phyloP scores from a whole-genome alignment of 2,329 filamentous ascomycete species.

The Phyllosticta citrichinensis region DNA sequence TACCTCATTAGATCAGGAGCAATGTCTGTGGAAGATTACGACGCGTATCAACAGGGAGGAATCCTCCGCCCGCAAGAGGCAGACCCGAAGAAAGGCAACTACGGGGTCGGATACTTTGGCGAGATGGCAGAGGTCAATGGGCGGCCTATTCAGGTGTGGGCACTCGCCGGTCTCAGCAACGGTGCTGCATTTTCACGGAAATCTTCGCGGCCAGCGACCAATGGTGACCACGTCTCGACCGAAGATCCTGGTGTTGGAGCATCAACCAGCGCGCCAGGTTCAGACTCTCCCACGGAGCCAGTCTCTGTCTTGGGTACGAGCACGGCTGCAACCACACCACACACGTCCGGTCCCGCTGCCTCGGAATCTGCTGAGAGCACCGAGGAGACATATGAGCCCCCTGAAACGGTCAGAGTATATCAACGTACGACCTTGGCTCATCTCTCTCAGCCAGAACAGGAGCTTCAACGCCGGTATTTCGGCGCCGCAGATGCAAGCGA shows the following conservation, averaged over 20 bases:
- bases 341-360: neutral
- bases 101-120: neutral
- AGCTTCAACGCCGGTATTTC: slow-evolving; percentile 30
- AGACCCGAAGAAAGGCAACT: neutral
- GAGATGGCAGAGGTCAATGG: neutral
- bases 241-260: neutral
- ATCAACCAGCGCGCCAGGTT: neutral
- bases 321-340: neutral
- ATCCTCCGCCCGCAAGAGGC: neutral
- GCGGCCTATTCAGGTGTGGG: neutral
- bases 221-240: neutral
- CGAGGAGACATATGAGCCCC: neutral
- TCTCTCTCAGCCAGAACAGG: slow-evolving; percentile 12
- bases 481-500: slow-evolving; percentile 28
- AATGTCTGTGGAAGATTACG: neutral
- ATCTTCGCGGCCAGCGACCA: neutral
- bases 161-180: neutral
- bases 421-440: neutral
- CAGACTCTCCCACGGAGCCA: neutral
- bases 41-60: neutral
- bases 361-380: neutral
- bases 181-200: neutral
- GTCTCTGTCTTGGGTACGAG: neutral
- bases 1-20: neutral
- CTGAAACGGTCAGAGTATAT: neutral